Evolutionary conservation across 169 alveolate genomes (phyloP), one percentile per base, ranked within the genome.

Genomic region (Theileria equi): DNA sequence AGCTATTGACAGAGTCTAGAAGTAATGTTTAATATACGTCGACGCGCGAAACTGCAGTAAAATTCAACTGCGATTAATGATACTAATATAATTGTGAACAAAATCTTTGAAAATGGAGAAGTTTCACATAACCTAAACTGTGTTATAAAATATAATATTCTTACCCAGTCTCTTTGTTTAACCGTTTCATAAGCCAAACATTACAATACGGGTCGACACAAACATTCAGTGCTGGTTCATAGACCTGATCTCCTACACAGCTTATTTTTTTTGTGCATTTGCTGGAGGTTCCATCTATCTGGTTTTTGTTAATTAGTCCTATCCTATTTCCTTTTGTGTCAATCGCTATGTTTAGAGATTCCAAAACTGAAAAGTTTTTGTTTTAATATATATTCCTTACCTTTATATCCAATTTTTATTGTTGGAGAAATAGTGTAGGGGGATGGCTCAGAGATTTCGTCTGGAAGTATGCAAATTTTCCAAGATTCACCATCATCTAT

Each of bases 171-270:
- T 62, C 81, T 26, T 57, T 60, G 16, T 86, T 81, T 53, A 81
- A 55, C 31, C 80, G 55, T 61, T 86, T 81, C 65, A 86, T 79
- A 40, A 64, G 59, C 92, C 92, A 86, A 13, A 86, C 68, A 17
- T 74, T 78, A 54, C 92, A 86, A 29, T 59, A 64, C 11, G 92
- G 92, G 40, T 86, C 66, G n/a, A 80, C 53, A 49, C 92, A 86
- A 13, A 68, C 43, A 70, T 86, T 86, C 45, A 86, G 74, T 34
- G 86, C 90, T 13, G 89, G 90, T 28, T 70, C 67, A 52, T 81
- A 81, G 10, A 53, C 13, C 43, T 86, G 92, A 50, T 86, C 83
- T 11, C 92, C 92, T 25, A 74, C 47, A 66, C 86, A 40, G 23
- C 26, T 13, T 23, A 31, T 50, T 36, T 41, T 44, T 7, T 53